Conservation (phyloP, 768 basidiomycete species). For the Boletus fagicola region DNA sequence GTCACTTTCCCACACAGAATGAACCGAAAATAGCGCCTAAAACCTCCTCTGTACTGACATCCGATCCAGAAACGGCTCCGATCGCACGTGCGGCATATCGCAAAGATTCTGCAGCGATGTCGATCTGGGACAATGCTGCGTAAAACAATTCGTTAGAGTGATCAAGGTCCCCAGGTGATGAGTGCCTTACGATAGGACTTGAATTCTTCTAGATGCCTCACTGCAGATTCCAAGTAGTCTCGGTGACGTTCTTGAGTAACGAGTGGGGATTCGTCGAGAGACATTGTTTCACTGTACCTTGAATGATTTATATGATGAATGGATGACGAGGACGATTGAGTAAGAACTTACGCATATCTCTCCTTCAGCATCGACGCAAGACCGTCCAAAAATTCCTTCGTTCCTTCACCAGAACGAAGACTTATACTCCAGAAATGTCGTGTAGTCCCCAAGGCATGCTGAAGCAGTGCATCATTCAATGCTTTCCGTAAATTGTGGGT, state of each 20-base stretch:
- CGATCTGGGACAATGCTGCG: slow-evolving; percentile 67
- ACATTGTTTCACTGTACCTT: slow-evolving; percentile 24
- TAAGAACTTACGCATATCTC: slow-evolving; percentile 21
- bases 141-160: slow-evolving; percentile 3
- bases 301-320: neutral
- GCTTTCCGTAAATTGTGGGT: slow-evolving; percentile 17
- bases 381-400: slow-evolving; percentile 54
- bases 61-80: slow-evolving; percentile 75
- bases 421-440: slow-evolving; percentile 57
- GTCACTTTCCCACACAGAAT: slow-evolving; percentile 86
- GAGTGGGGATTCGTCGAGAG: slow-evolving; percentile 43
- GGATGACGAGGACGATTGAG: neutral
- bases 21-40: slow-evolving; percentile 79
- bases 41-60: slow-evolving; percentile 78
- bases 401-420: slow-evolving; percentile 57
- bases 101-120: slow-evolving; percentile 82
- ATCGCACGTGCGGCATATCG: slow-evolving; percentile 82
- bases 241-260: slow-evolving; percentile 82
- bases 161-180: neutral
- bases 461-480: slow-evolving; percentile 14
- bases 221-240: slow-evolving; percentile 66
- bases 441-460: neutral
- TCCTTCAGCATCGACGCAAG: slow-evolving; percentile 48
- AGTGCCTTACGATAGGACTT: slow-evolving; percentile 29
- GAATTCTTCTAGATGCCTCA: slow-evolving; percentile 36